Base-by-base conservation (phyloP, 345 rosid species). In the Hibiscus tridactylites region DNA sequence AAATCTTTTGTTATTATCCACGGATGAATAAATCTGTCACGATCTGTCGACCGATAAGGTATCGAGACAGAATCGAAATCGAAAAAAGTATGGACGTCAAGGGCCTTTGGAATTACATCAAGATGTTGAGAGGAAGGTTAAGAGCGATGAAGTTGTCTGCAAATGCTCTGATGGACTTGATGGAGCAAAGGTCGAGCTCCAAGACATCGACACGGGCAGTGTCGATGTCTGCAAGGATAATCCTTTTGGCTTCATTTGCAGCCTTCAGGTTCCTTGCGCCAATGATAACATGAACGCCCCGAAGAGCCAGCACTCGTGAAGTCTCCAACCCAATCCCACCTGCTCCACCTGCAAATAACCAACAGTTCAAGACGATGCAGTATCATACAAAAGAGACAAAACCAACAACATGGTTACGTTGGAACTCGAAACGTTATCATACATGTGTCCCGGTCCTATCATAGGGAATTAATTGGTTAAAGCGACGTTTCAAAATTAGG, bases 281-380 rank as follows among this genome's bases (percentile, higher is more conserved):
- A 4, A 95, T 85, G 2, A 95, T 80, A 6, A 92, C 94, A 74
- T 81, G 98, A 9, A 88, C 99, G 65, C 80, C 80, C 7, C 84
- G 82, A 60, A 81, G 74, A 75, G 88, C 92, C 75, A 95, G 61
- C 9, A 95, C 96, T 83, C 96, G 85, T 73, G 93, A 86, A 16
- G 99, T 87, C 80, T 95, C 99, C 64, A 90, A 74, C 19, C 99
- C 99, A 50, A 95, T 95, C 65, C 98, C 98, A 74, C 91, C 83
- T 15, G 97, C 91, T 60, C 97, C 99, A 72, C 99, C 98, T 94
- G 77, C 65, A 70, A 52, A 39, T 39, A 39, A 39, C 44, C 44
- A 8, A 39, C 44, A 39, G 1, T 39, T 39, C 10, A 39, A 39
- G 44, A 39, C 44, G 44, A 39, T 7, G 10, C 44, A 39, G 44